These are phyloP conservation scores for Cyberlindnera maritima DNA, from an alignment of 805 yeast genomes.

Conservation along the genomic window DNA sequence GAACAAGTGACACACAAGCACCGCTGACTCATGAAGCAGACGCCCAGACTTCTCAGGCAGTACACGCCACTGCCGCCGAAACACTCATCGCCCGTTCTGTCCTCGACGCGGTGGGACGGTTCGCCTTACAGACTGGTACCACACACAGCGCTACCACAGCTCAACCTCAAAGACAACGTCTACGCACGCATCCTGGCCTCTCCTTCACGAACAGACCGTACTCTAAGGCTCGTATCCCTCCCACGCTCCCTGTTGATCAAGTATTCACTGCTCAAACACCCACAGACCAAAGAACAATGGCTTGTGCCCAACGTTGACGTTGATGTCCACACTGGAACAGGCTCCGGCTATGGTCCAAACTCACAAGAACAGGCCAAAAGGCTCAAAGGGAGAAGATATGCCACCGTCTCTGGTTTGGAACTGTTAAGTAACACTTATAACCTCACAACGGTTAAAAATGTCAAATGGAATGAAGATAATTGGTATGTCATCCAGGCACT, in stretches of 20 bases:
- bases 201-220: slow-evolving; percentile 41
- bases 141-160: not conserved
- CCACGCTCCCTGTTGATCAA: slow-evolving; percentile 11
- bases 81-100: not conserved
- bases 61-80: slow-evolving; percentile 1
- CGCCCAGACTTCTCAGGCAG: not conserved
- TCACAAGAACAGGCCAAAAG: not conserved
- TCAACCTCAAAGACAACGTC: not conserved
- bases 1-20: no score
- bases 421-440: slow-evolving; percentile 11
- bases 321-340: slow-evolving; percentile 1
- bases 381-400: slow-evolving; percentile 7
- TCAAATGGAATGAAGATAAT: slow-evolving; percentile 15
- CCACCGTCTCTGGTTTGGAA: slow-evolving; percentile 17
- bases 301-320: slow-evolving; percentile 14
- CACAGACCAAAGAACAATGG: slow-evolving; percentile 8
- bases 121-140: not conserved
- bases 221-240: slow-evolving; percentile 29
- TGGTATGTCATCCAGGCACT: slow-evolving; percentile 12
- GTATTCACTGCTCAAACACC: slow-evolving; percentile 9
- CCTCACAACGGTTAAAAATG: slow-evolving; percentile 9
- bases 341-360: slow-evolving; percentile 18
- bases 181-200: slow-evolving; percentile 32
- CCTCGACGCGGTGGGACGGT: slow-evolving; percentile 3
- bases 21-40: not conserved